Percentiles rank a stretch among this genome's conserved stretches.
phyloP scores from a whole-genome alignment of 2,329 filamentous ascomycete species.

The Sarocladium oryzae region DNA sequence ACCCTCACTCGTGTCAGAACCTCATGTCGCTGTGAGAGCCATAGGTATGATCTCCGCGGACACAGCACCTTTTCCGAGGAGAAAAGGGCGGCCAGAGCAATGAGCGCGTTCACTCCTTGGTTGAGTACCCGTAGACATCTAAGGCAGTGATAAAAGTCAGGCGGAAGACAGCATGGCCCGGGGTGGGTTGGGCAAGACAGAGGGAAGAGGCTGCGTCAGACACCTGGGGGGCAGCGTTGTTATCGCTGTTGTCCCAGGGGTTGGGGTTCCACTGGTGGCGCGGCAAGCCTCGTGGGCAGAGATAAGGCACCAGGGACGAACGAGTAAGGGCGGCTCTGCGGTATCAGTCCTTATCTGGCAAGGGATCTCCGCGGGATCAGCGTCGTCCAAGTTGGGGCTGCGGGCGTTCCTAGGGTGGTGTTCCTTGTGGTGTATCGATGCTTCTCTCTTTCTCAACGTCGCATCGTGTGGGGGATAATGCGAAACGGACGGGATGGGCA shows the following conservation, averaged over 20 bases:
- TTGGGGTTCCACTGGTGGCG: conserved; percentile 6
- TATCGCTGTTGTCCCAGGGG: neutral
- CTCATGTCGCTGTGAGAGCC: neutral
- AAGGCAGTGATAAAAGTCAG: too few species aligned
- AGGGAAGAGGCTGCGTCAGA: too few species aligned
- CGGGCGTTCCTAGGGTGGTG: neutral
- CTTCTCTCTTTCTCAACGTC: neutral
- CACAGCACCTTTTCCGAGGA: conserved; percentile 1
- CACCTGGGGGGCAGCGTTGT: too few species aligned
- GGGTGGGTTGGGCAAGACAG: too few species aligned
- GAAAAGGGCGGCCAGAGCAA: neutral
- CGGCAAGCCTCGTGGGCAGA: conserved; percentile 2
- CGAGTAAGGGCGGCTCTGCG: neutral
- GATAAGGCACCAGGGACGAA: neutral
- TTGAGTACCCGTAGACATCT: neutral
- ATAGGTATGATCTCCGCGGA: conserved; percentile 1
- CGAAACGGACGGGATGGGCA: neutral
- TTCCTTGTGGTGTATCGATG: neutral
- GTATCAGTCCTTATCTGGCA: conserved; percentile 2
- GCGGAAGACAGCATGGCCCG: too few species aligned
- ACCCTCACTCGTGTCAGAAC: neutral
- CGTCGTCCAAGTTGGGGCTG: neutral
- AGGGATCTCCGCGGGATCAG: conserved; percentile 7
- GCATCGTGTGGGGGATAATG: neutral
- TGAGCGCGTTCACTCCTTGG: neutral